Evolutionary conservation across 1,284 basidiomycete genomes (phyloP).

Genomic region (Cutaneotrichosporon sp.): DNA sequence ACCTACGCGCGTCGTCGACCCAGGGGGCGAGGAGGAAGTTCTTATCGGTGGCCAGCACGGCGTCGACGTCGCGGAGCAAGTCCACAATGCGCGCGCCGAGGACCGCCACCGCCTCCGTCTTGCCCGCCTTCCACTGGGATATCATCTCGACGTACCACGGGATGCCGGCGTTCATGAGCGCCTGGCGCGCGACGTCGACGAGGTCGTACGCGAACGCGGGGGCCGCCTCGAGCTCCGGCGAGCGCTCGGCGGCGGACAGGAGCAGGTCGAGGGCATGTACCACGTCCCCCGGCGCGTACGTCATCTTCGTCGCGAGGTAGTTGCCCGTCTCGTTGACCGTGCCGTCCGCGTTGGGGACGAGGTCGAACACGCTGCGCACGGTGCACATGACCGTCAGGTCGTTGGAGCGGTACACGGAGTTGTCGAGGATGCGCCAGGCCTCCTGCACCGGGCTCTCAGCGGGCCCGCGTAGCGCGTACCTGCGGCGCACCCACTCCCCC

Average conservation of each 20-base stretch:
- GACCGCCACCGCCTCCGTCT: neutral
- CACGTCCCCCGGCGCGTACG: slow-evolving; percentile 55
- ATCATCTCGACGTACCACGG: slow-evolving; percentile 40
- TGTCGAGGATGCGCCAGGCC: slow-evolving; percentile 54
- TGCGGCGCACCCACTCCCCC: slow-evolving; percentile 51
- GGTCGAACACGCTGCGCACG: slow-evolving; percentile 56
- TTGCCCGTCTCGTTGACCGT: slow-evolving; percentile 51
- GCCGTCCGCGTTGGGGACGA: slow-evolving; percentile 49
- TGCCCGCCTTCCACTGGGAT: slow-evolving; percentile 9
- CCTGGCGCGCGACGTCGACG: slow-evolving; percentile 56
- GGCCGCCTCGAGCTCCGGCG: slow-evolving; percentile 30
- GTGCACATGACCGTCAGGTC: slow-evolving; percentile 52
- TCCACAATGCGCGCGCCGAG: slow-evolving; percentile 29
- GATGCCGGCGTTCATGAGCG: slow-evolving; percentile 56
- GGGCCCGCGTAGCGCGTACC: slow-evolving; percentile 54
- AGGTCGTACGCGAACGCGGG: slow-evolving; percentile 56
- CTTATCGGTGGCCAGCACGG: slow-evolving; percentile 49
- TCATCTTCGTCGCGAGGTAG: slow-evolving; percentile 50
- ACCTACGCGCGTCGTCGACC: slow-evolving; percentile 52
- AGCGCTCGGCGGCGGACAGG: slow-evolving; percentile 39
- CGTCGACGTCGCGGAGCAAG: slow-evolving; percentile 54
- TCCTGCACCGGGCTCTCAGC: slow-evolving; percentile 32
- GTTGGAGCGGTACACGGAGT: slow-evolving; percentile 55
- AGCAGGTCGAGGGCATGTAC: slow-evolving; percentile 53
- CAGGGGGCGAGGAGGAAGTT: slow-evolving; percentile 54